phyloP scores from a whole-genome alignment of 768 basidiomycete genomes.

The Leccinum longicurvipes region DNA sequence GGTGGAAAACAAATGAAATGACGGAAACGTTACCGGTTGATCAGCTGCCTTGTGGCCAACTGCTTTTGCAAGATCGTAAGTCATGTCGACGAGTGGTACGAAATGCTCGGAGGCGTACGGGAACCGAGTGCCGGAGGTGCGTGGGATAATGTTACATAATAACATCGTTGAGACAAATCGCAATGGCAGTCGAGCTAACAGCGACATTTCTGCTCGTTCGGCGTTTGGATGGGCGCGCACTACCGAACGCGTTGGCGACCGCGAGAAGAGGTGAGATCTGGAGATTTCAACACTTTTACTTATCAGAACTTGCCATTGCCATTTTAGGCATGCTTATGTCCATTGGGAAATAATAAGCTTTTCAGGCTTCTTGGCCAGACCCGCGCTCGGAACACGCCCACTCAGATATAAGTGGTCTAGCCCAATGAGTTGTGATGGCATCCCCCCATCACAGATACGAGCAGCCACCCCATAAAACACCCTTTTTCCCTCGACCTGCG shows the following conservation, averaged over 20 bases:
- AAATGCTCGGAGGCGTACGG: not conserved
- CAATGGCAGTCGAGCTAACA: not conserved
- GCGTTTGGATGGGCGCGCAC: not conserved
- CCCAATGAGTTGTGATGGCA: not conserved
- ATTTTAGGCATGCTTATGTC: not conserved
- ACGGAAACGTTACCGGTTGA: slow-evolving; percentile 45
- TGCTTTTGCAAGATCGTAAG: slow-evolving; percentile 60
- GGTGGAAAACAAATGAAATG: not conserved
- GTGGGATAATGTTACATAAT: not conserved
- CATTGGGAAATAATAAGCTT: not conserved
- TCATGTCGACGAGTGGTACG: slow-evolving; percentile 34
- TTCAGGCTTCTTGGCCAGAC: not conserved
- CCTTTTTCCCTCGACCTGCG: not conserved
- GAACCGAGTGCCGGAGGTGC: not conserved
- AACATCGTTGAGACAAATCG: not conserved
- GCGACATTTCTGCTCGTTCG: not conserved
- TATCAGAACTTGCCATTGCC: not conserved
- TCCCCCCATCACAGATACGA: not conserved
- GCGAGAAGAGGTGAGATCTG: not conserved
- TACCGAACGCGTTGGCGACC: not conserved
- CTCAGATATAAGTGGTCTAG: slow-evolving; percentile 3
- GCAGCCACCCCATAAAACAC: too few relatives aligned
- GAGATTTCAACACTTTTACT: too few relatives aligned
- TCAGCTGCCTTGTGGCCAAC: slow-evolving; percentile 55
- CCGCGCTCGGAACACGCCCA: not conserved